Evolutionary conservation across 768 basidiomycete species (phyloP).

Genomic region (Crucibulum laeve): DNA sequence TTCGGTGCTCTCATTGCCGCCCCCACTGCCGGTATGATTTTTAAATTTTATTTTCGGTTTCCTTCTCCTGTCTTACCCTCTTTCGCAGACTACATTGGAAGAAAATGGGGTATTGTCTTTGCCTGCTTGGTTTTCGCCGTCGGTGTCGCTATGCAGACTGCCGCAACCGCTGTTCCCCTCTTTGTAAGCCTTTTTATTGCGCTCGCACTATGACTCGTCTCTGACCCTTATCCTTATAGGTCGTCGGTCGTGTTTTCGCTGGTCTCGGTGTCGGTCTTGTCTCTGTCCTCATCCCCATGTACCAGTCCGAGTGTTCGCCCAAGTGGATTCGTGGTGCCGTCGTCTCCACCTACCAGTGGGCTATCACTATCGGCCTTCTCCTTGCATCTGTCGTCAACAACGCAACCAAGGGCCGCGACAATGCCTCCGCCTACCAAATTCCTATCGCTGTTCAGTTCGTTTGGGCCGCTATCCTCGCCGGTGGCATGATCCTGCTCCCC

Average conservation of each 20-base stretch:
- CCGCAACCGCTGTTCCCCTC: background rate
- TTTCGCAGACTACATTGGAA: conserved; percentile 27
- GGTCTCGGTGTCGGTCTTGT: background rate
- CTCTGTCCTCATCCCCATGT: conserved; percentile 27
- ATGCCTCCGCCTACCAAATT: conserved; percentile 45
- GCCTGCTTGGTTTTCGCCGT: conserved; percentile 56
- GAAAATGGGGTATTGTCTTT: conserved; percentile 54
- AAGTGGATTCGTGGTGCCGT: conserved; percentile 71
- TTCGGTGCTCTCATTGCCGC: conserved; percentile 58
- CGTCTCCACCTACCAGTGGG: conserved; percentile 66
- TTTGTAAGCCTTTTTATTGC: background rate
- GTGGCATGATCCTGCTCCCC: conserved; percentile 49
- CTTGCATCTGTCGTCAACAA: conserved; percentile 66
- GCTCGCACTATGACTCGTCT: background rate
- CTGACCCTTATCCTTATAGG: conserved; percentile 59
- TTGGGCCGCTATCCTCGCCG: conserved; percentile 68
- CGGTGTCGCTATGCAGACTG: conserved; percentile 59
- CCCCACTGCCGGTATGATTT: conserved; percentile 26
- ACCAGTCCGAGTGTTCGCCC: conserved; percentile 47
- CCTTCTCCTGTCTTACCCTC: background rate
- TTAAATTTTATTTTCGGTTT: background rate
- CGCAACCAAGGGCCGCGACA: conserved; percentile 52
- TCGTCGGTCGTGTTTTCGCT: conserved; percentile 18
- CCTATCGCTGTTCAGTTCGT: conserved; percentile 75
- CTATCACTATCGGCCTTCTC: conserved; percentile 71